Percentiles rank a stretch among this genome's conserved stretches.
phyloP scores from a whole-genome alignment of 2,329 filamentous ascomycete genomes.

The Epichloe hybrida region DNA sequence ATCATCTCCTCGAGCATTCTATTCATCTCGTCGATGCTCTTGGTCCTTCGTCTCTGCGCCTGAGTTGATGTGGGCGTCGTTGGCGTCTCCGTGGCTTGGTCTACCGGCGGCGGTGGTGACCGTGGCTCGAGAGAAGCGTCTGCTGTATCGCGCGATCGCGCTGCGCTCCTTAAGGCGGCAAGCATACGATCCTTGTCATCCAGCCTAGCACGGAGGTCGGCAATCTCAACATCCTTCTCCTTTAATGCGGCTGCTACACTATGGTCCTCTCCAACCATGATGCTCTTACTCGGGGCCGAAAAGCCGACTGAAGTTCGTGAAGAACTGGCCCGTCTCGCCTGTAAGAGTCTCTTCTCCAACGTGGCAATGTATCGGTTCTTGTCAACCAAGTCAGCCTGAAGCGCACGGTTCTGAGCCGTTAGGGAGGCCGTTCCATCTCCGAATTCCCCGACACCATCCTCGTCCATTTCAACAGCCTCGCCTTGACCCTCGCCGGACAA shows the following conservation, averaged over 20 bases:
- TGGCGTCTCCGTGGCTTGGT: constrained; percentile 6
- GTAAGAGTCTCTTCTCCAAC: constrained; percentile 78
- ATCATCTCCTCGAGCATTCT: constrained; percentile 95
- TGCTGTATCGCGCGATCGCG: constrained; percentile 72
- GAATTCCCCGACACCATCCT: constrained; percentile 66
- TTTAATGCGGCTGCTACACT: constrained; percentile 58
- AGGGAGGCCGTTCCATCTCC: constrained; percentile 77
- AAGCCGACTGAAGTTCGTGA: constrained; percentile 72
- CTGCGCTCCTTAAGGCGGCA: constrained; percentile 68
- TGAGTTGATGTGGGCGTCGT: constrained; percentile 13
- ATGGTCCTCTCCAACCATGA: constrained; percentile 65
- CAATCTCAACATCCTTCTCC: constrained; percentile 88
- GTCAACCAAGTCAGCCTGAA: constrained; percentile 90
- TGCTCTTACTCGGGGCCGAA: constrained; percentile 44
- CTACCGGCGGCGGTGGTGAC: constrained; percentile 12
- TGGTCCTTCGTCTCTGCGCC: constrained; percentile 38
- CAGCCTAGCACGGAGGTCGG: constrained; percentile 72
- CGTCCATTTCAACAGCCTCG: constrained; percentile 38
- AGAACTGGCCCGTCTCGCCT: constrained; percentile 81
- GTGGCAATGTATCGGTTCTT: constrained; percentile 95
- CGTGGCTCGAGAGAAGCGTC: constrained; percentile 34
- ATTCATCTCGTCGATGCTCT: constrained; percentile 84
- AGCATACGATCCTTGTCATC: constrained; percentile 96
- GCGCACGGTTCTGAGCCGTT: constrained; percentile 72
- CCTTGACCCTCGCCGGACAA: constrained; percentile 28